A percentile compares a stretch with the other conserved stretches of the same genome.
phyloP scores from a whole-genome alignment of 441 rosid genomes.

The Capsella rubella region DNA sequence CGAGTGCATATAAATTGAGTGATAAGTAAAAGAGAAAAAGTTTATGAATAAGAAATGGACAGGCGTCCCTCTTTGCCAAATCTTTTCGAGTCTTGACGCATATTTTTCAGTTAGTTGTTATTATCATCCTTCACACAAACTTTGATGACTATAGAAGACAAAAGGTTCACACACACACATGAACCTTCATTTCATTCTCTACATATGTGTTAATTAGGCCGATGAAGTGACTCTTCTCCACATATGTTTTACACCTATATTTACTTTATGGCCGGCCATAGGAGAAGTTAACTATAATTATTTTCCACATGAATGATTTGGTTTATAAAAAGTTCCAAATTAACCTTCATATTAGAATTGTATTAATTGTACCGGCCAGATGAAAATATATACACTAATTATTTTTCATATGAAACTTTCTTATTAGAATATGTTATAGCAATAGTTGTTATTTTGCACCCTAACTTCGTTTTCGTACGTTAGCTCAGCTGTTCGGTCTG shows the following conservation, averaged over 20 bases:
- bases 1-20: constrained; percentile 8
- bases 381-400: background rate
- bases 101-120: constrained; percentile 41
- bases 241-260: constrained; percentile 4
- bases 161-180: constrained; percentile 27
- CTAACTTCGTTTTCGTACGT: constrained; percentile 22
- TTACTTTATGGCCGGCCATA: background rate
- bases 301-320: constrained; percentile 2
- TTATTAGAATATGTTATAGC: background rate
- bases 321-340: background rate
- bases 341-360: background rate
- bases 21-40: constrained; percentile 15
- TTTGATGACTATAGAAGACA: constrained; percentile 21
- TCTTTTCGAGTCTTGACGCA: constrained; percentile 29
- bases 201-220: constrained; percentile 23
- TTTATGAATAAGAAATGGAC: constrained; percentile 34
- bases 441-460: background rate
- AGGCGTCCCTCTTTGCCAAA: constrained; percentile 42
- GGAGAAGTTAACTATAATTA: background rate
- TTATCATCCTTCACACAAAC: constrained; percentile 40
- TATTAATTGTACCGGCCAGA: background rate
- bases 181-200: constrained; percentile 11
- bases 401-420: background rate
- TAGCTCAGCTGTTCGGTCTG: constrained; percentile 23
- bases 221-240: constrained; percentile 39